A percentile compares a stretch with the other conserved stretches of the same genome.
phyloP scores from a whole-genome alignment of 73 alveolate species.

The Paramecium caudatum region DNA sequence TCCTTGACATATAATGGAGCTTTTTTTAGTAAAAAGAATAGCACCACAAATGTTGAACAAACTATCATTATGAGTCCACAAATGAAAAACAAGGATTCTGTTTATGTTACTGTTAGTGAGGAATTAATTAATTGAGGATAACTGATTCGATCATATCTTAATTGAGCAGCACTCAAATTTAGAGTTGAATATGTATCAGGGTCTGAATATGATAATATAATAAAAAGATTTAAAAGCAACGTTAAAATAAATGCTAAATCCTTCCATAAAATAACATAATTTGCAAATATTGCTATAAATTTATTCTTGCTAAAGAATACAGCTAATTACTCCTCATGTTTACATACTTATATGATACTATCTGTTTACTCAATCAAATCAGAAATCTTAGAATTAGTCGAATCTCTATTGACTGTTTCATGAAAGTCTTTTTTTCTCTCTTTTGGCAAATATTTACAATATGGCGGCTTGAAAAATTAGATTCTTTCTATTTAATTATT shows the following conservation, averaged over 20 bases:
- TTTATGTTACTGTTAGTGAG: constrained; percentile 26
- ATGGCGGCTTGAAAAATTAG: constrained; percentile 58
- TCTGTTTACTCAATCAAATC: constrained; percentile 75
- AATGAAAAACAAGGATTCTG: constrained; percentile 57
- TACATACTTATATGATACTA: constrained; percentile 70
- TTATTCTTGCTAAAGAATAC: constrained; percentile 68
- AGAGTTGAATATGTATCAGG: too few species aligned
- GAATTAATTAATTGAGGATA: constrained; percentile 33
- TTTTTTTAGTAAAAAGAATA: constrained; percentile 73
- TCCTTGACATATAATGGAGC: constrained; percentile 77
- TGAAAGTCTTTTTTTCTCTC: constrained; percentile 74
- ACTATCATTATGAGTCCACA: constrained; percentile 73
- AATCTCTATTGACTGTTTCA: constrained; percentile 76
- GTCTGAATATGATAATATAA: constrained; percentile 71
- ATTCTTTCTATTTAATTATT: constrained; percentile 70
- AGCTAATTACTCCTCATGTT: constrained; percentile 75
- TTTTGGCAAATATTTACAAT: constrained; percentile 70
- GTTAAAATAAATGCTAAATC: constrained; percentile 77
- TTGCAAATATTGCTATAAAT: constrained; percentile 76
- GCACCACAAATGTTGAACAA: constrained; percentile 72
- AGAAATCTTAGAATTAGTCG: constrained; percentile 72
- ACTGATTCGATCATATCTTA: constrained; percentile 39
- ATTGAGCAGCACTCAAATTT: neutral
- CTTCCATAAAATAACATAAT: constrained; percentile 74
- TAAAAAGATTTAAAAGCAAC: constrained; percentile 68